phyloP scores from a whole-genome alignment of 768 basidiomycete genomes.

The Mrakia hoshinonis region DNA sequence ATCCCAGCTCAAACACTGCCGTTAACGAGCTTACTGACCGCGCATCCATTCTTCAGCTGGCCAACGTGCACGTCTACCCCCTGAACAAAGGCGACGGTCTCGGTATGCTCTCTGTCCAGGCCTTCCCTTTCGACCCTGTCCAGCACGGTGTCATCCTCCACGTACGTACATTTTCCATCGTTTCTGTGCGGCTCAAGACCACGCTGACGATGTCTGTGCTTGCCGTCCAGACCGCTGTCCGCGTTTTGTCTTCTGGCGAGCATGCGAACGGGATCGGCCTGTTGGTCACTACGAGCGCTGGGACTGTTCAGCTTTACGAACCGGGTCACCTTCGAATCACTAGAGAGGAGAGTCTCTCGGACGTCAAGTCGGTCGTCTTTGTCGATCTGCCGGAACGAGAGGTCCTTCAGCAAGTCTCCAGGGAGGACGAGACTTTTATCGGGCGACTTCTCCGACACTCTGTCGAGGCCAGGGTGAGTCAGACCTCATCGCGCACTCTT shows the following conservation, averaged over 20 bases:
- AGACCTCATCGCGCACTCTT: background rate
- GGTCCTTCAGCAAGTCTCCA: background rate
- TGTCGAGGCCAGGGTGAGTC: constrained; percentile 36
- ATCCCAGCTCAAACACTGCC: too few relatives aligned
- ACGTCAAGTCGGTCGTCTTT: constrained; percentile 56
- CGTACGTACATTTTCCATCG: constrained; percentile 42
- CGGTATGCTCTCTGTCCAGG: constrained; percentile 49
- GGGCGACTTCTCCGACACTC: constrained; percentile 35
- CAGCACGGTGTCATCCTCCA: constrained; percentile 61
- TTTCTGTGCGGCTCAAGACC: background rate
- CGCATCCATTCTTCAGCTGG: constrained; percentile 45
- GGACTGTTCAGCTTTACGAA: constrained; percentile 67
- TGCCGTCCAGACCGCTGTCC: constrained; percentile 49
- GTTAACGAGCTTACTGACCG: background rate
- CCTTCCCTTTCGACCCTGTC: constrained; percentile 58
- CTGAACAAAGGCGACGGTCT: constrained; percentile 47
- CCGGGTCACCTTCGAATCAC: constrained; percentile 58
- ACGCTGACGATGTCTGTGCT: background rate
- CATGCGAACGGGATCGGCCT: constrained; percentile 41
- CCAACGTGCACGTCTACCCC: constrained; percentile 50
- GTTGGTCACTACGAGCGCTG: constrained; percentile 62
- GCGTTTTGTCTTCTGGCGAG: constrained; percentile 45
- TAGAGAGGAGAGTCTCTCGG: constrained; percentile 68
- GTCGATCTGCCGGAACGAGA: constrained; percentile 62
- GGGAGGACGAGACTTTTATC: constrained; percentile 36